Evolutionary conservation across 176 grass and related monocot species (phyloP), one percentile per base, ranked within the genome.

Genomic region (Hsuehochloa calcarea): DNA sequence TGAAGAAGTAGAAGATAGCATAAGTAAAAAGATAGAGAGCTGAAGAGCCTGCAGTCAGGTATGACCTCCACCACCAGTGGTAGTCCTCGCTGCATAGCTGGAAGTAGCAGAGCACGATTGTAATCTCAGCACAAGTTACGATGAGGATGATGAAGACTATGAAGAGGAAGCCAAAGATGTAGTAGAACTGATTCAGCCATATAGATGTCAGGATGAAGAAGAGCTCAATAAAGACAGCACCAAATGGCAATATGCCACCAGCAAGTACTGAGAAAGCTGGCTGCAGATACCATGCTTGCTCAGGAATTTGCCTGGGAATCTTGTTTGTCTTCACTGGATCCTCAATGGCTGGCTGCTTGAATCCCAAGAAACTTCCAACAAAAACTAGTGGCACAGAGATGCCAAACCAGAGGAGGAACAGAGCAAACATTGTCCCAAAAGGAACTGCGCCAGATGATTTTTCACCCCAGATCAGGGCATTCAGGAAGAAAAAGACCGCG

Each of bases 161-260:
- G 79, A 94, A 90, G 45, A 94, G 90, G 68, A 94, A 94, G 31
- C 93, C 93, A 51, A 94, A 94, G 67, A 94, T 90, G 78, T 94
- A 94, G 82, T 94, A 92, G 82, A 92, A 94, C 59, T 94, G 93
- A 68, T 94, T 90, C 66, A 94, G 85, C 93, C 87, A 94, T 70
- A 94, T 92, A 7, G 93, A 92, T 52, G 90, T 94, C 82, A 94
- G 82, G 70, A 94, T 94, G 61, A 94, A 94, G 85, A 94, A 94
- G 62, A 94, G 93, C 93, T 94, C 90, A 65, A 94, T 92, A 74
- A 94, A 94, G 31, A 94, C 90, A 54, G 90, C 87, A 25, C 90
- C 87, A 88, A 94, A 94, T 77, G 93, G 93, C 70, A 94, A 74
- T 76, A 90, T 88, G 37, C 93, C 90, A 72, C 93, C 93, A 39